Base-by-base conservation (phyloP, 140 eudicot species). In the Anethum foeniculum region DNA sequence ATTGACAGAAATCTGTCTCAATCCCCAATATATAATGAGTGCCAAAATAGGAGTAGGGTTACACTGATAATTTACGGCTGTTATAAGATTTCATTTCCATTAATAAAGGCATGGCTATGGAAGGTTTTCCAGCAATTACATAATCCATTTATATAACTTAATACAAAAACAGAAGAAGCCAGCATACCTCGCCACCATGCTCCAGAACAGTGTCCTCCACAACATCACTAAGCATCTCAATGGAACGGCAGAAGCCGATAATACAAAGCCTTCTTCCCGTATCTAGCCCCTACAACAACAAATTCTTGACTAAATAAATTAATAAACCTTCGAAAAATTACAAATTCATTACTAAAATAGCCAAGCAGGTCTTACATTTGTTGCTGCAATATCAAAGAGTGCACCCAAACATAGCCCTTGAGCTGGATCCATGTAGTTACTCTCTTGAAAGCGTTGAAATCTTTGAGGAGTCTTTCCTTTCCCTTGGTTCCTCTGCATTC, bases 171-270 rank as follows among this genome's bases (percentile, higher is more conserved):
- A 56, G 18, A 47, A 47, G 52, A 47, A 47, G 46, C 39, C 48
- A 62, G 71, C 83, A 58, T 88, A 94, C 98, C 93, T 95, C 99
- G 47, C 99, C 99, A 58, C 99, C 99, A 65, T 95, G 93, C 89
- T 95, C 99, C 85, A 95, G 69, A 79, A 95, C 99, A 48, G 97
- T 87, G 83, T 95, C 99, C 80, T 95, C 99, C 44, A 95, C 96
- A 36, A 95, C 98, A 89, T 95, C 99, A 74, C 98, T 93, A 74
- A 95, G 93, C 99, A 95, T 95, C 87, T 95, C 99, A 78, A 95
- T 84, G 72, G 99, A 95, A 71, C 99, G 99, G 43, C 99, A 95
- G 71, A 92, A 95, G 41, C 99, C 99, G 65, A 90, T 88, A 21
- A 95, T 95, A 86, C 99, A 95, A 86, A 95, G 97, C 82, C 93